phyloP scores from a whole-genome alignment of 2,329 filamentous ascomycete genomes.

The Hymenoscyphus fructigenus region DNA sequence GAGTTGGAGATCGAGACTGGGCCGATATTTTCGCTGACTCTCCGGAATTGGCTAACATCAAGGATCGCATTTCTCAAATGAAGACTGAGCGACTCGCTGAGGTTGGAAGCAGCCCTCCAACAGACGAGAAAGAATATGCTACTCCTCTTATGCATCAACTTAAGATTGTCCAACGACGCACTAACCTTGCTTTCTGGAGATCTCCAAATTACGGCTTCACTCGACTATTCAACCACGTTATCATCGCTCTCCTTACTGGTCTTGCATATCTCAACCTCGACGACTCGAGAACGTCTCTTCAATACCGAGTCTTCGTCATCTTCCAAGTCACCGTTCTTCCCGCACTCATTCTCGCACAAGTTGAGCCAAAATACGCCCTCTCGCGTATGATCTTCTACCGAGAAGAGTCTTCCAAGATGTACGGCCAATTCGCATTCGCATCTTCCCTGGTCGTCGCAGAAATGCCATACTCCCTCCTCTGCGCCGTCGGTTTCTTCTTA shows the following conservation, averaged over 20 bases:
- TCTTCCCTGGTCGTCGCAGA: constrained; percentile 78
- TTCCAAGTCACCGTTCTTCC: constrained; percentile 88
- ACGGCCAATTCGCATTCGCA: constrained; percentile 76
- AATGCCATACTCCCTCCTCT: constrained; percentile 79
- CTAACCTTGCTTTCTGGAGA: constrained; percentile 78
- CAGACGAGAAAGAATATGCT: constrained; percentile 72
- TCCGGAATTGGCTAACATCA: constrained; percentile 54
- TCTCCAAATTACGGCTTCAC: constrained; percentile 89
- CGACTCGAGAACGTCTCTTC: constrained; percentile 71
- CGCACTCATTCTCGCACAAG: constrained; percentile 77
- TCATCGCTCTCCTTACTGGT: constrained; percentile 75
- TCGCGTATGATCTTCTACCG: constrained; percentile 82
- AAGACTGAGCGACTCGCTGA: constrained; percentile 51
- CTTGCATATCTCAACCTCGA: constrained; percentile 78
- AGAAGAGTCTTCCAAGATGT: constrained; percentile 83
- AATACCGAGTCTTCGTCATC: constrained; percentile 85
- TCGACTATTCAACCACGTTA: constrained; percentile 78
- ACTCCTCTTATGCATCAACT: constrained; percentile 79
- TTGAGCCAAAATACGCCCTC: constrained; percentile 81
- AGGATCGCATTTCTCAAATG: constrained; percentile 55
- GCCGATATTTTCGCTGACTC: constrained; percentile 61
- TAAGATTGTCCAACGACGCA: constrained; percentile 69
- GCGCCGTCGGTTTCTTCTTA: constrained; percentile 77
- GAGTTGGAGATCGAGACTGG: constrained; percentile 65
- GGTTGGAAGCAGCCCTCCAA: constrained; percentile 38